Base-by-base conservation (phyloP, 2,329 filamentous ascomycete genomes). In the Ambrosiella beaveri region DNA sequence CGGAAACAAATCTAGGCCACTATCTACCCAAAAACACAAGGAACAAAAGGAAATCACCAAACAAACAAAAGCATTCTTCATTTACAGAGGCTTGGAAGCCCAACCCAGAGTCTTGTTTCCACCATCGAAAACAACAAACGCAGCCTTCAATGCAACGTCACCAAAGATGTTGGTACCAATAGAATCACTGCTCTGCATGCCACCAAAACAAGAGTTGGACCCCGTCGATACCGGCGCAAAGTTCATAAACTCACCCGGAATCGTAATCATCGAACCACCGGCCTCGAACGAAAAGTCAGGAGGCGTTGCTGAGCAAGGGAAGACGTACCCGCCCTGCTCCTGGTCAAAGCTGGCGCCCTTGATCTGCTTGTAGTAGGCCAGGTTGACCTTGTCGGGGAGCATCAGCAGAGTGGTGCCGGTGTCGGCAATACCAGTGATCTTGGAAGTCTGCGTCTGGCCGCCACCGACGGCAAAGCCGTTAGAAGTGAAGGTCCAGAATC, bases 361-460 rank as follows among this genome's bases (percentile, higher is more conserved):
- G 7, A 79, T 70, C 51, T 73, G 67, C 37, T 67, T 63, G 65
- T 77, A 79, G 67, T 79, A 79, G 2, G 65, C 70, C 3, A 73
- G 64, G 52, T 75, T 73, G 49, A 82, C 72, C 35, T 69, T 65
- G 37, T 74, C 68, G 64, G 81, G 77, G 60, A 81, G 75, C 40
- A 85, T 72, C 60, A 85, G 71, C 57, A 85, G 74, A 0, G 80
- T 82, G 36, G 82, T 85, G 61, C 82, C 82, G 8, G 76, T 77
- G 69, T 81, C 79, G 38, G 74, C 71, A 58, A 79, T 75, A 41
- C 73, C 71, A 67, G 71, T 71, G 35, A 73, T 72, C 3, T 78
- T 80, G 15, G 56, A 27, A 40, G 35, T 55, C 53, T 50, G 54
- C 15, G 3, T 49, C 7, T 38, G 17, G 7, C 47, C 56, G 11